These are phyloP conservation scores for Somion occarium DNA, from an alignment of 1,284 basidiomycete species.

Conservation along the genomic window DNA sequence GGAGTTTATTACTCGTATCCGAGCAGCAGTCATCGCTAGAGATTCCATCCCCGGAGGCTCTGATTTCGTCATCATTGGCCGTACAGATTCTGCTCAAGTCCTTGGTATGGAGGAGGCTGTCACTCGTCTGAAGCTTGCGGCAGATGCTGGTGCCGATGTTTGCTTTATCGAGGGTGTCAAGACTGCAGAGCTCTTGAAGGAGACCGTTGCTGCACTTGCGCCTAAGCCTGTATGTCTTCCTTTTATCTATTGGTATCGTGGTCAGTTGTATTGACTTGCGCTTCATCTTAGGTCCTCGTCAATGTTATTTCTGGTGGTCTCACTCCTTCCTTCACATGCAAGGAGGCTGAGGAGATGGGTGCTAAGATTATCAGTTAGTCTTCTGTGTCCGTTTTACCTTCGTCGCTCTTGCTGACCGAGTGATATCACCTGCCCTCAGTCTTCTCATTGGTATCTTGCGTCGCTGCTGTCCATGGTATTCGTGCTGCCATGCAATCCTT, in stretches of 20 bases:
- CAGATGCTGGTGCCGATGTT: constrained; percentile 75
- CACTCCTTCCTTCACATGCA: constrained; percentile 66
- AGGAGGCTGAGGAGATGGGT: constrained; percentile 63
- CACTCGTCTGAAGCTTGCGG: constrained; percentile 62
- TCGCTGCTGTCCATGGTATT: constrained; percentile 68
- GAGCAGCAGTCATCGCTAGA: constrained; percentile 70
- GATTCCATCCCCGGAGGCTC: constrained; percentile 68
- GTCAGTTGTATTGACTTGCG: no score
- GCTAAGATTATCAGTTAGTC: constrained; percentile 72
- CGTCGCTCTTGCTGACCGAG: not conserved
- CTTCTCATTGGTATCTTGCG: constrained; percentile 67
- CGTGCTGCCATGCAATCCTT: constrained; percentile 69
- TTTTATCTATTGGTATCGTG: no score
- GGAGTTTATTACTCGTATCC: constrained; percentile 72
- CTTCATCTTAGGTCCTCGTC: constrained; percentile 47
- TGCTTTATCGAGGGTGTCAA: constrained; percentile 83
- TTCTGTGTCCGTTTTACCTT: not conserved
- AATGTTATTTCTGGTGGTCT: constrained; percentile 76
- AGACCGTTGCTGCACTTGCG: constrained; percentile 59
- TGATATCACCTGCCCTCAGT: constrained; percentile 30
- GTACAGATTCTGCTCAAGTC: constrained; percentile 79
- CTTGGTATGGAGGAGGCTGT: constrained; percentile 80
- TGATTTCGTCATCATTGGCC: constrained; percentile 77
- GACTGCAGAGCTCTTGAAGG: constrained; percentile 59
- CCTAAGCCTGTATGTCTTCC: constrained; percentile 54